Base-by-base conservation (phyloP, 2,329 filamentous ascomycete species). In the Fusarium miscanthi region DNA sequence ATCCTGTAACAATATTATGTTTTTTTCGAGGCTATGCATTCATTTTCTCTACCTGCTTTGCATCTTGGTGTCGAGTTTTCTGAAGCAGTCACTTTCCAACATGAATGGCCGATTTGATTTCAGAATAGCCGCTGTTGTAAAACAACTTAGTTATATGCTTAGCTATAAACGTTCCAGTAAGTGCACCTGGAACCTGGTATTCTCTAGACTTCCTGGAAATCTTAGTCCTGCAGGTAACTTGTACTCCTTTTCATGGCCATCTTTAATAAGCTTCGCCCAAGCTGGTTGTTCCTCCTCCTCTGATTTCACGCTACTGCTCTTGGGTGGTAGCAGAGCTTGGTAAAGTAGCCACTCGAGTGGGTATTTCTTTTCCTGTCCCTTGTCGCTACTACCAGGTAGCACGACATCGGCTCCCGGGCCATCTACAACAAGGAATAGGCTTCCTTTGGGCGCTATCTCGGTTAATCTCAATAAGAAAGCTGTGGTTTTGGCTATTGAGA, bases 121-220 rank as follows among this genome's bases (percentile, higher is more conserved):
- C n/a, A n/a, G n/a, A n/a, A n/a, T n/a, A n/a, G n/a, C n/a, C n/a
- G n/a, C n/a, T n/a, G n/a, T n/a, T n/a, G n/a, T n/a, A n/a, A n/a
- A n/a, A n/a, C n/a, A n/a, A n/a, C n/a, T n/a, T n/a, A n/a, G n/a
- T n/a, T n/a, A n/a, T n/a, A n/a, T n/a, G n/a, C n/a, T n/a, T 25
- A 2, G 7, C 16, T n/a, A 66, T 40, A 64, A n/a, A 1, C 52
- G 63, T 33, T 66, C 45, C 2, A 66, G 8, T 1, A 66, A 9
- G 1, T 66, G 63, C 5, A 66, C 62, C 14, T 66, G 63, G 4
- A 66, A 14, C 12, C 33, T 59, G 7, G 30, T 66, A 41, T 66
- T 66, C 30, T 66, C 63, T 11, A 66, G 2, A n/a, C 63, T 59
- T 41, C 63, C 63, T 3, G 63, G 63, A 25, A 17, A 66, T 37